Base-by-base conservation (phyloP, 371 early-diverging fungal species). In the Dentiscutata heterogama region DNA sequence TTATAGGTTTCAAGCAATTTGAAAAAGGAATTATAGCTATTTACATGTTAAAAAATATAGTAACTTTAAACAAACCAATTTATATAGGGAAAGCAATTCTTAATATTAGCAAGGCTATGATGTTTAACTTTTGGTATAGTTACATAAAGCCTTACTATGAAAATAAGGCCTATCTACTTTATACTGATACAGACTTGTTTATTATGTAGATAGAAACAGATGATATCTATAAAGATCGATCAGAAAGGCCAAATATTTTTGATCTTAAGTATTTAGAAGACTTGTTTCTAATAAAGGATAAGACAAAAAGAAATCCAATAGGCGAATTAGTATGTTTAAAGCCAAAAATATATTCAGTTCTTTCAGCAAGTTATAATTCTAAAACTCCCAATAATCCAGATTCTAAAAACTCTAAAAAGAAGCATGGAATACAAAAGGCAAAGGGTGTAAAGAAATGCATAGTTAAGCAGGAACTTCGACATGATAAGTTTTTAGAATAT, bases 401-500 rank as follows among this genome's bases (percentile, higher is more conserved):
- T 39, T 22, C 78, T 14, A 53, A 51, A 76, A 42, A 67, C 13
- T 10, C 63, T 29, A 63, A 25, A 51, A 51, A 51, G 51, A 54
- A 50, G 50, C 78, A 78, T 53, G 51, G 78, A 0, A 65, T 78
- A 5, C 65, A 65, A 29, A 78, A 78, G 50, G 78, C 65, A 14
- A 78, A 78, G 50, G 65, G 51, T 22, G 78, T 78, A 10, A 78
- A 78, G 53, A 78, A 78, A 78, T 78, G 14, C 20, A 14, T 78
- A 11, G 51, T 78, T 7, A 78, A 78, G n/a, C 65, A 53, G 20
- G 65, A 78, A 31, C 51, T 78, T 65, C 64, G 51, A 25, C 51
- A 78, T 78, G 78, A 64, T 29, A 78, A 64, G 25, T 64, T 78
- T 51, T 22, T 78, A 78, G 67, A 76, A 76, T 76, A 42, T 58